phyloP scores from a whole-genome alignment of 768 basidiomycete species.

The Tulasnella sp. region DNA sequence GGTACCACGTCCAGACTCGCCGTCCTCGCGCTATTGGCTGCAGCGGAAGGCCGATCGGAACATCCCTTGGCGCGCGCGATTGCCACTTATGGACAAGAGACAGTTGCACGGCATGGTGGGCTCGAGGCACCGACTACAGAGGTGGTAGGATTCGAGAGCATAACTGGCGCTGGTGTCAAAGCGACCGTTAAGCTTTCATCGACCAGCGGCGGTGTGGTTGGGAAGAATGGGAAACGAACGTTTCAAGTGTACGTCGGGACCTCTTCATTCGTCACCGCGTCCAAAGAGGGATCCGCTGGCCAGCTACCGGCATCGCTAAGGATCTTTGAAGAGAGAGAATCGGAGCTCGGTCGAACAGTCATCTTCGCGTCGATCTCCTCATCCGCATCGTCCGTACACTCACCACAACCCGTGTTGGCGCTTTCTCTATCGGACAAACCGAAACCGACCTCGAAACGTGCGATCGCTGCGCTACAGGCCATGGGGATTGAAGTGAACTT shows the following conservation, averaged over 20 bases:
- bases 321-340: slow-evolving; percentile 60
- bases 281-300: slow-evolving; percentile 28
- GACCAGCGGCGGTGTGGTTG: slow-evolving; percentile 29
- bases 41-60: slow-evolving; percentile 84
- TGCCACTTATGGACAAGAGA: slow-evolving; percentile 64
- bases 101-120: slow-evolving; percentile 34
- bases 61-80: slow-evolving; percentile 95
- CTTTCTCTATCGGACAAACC: slow-evolving; percentile 80
- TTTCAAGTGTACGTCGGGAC: slow-evolving; percentile 63
- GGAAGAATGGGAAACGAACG: slow-evolving; percentile 22
- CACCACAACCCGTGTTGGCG: slow-evolving; percentile 56
- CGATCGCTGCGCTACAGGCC: slow-evolving; percentile 62
- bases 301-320: slow-evolving; percentile 47
- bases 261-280: slow-evolving; percentile 53
- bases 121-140: slow-evolving; percentile 39
- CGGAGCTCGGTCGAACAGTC: slow-evolving; percentile 63
- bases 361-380: slow-evolving; percentile 65
- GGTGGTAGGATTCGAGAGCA: slow-evolving; percentile 70
- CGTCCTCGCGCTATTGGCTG: slow-evolving; percentile 70
- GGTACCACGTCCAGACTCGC: slow-evolving; percentile 47
- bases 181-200: slow-evolving; percentile 45
- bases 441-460: slow-evolving; percentile 73
- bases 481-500: slow-evolving; percentile 92
- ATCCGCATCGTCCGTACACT: slow-evolving; percentile 28
- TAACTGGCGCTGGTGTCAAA: slow-evolving; percentile 81